A percentile compares a stretch with the other conserved stretches of the same genome.
phyloP scores from a whole-genome alignment of 2,329 filamentous ascomycete genomes.

The Penicillium brasilianum region DNA sequence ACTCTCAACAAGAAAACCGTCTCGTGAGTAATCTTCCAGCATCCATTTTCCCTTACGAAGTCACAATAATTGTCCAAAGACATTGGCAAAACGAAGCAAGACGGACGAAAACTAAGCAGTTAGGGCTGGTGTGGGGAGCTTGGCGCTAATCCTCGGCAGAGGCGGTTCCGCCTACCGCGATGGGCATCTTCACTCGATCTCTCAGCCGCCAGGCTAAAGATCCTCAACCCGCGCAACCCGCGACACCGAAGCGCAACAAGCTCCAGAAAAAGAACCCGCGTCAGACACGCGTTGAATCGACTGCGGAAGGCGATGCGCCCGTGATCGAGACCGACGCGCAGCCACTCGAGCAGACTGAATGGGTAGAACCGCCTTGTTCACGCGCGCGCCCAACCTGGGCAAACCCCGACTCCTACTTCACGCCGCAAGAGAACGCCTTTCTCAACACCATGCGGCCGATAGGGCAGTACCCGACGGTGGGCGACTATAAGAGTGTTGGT shows the following conservation, averaged over 20 bases:
- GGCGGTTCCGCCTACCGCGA: conserved; percentile 30
- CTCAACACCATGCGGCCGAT: conserved; percentile 30
- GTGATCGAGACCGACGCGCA: conserved; percentile 6
- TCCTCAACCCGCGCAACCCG: conserved; percentile 22
- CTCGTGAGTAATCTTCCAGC: neutral
- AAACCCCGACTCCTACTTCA: conserved; percentile 12
- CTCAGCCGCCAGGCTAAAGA: conserved; percentile 15
- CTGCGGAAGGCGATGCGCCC: conserved; percentile 11
- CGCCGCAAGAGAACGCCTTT: conserved; percentile 1
- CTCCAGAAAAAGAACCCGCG: conserved; percentile 25
- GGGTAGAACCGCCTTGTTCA: conserved; percentile 17
- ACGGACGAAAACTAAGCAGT: conserved; percentile 8
- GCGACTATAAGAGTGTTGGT: conserved; percentile 30
- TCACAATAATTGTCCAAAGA: neutral
- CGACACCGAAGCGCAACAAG: conserved; percentile 19
- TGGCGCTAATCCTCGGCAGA: conserved; percentile 30
- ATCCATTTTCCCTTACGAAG: neutral
- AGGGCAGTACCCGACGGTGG: conserved; percentile 29
- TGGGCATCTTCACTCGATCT: conserved; percentile 25
- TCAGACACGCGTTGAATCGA: conserved; percentile 18
- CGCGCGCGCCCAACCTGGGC: conserved; percentile 21
- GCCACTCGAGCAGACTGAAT: conserved; percentile 12
- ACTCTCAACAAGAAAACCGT: neutral
- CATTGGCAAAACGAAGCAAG: neutral
- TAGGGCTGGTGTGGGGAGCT: conserved; percentile 24